These are phyloP conservation scores for Solanum neorickii DNA, from an alignment of 257 asterid genomes.

Conservation along the genomic window DNA sequence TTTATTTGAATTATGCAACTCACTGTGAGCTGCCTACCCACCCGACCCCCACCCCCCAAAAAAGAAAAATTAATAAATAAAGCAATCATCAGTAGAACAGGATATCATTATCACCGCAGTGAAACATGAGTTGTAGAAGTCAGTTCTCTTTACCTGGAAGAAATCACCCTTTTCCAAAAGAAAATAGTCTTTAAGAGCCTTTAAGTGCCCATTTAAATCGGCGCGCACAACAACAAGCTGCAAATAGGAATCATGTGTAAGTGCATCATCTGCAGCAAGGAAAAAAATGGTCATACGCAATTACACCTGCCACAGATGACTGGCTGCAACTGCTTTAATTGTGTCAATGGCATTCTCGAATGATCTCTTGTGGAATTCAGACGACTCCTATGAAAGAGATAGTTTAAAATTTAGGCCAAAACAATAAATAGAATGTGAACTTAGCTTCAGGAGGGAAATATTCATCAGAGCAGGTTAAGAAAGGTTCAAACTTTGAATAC, in stretches of 20 bases:
- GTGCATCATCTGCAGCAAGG: constrained; percentile 6
- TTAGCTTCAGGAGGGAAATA: neutral
- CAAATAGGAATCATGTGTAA: constrained; percentile 15
- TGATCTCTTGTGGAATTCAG: constrained; percentile 92
- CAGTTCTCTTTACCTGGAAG: constrained; percentile 59
- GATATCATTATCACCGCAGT: neutral
- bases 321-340: constrained; percentile 88
- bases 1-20: neutral
- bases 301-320: constrained; percentile 96
- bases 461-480: neutral
- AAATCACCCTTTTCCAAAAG: constrained; percentile 96
- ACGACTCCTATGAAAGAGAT: constrained; percentile 48
- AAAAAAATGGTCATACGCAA: constrained; percentile 6
- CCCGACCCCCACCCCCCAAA: neutral
- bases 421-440: neutral
- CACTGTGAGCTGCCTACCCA: neutral
- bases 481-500: neutral
- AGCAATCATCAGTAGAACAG: neutral
- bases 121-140: neutral
- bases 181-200: constrained; percentile 96
- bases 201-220: constrained; percentile 97
- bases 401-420: neutral
- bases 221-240: constrained; percentile 99
- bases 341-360: constrained; percentile 76
- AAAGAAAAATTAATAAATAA: neutral